Evolutionary conservation across 345 rosid genomes (phyloP).

Genomic region (Eucalyptus brandiana): DNA sequence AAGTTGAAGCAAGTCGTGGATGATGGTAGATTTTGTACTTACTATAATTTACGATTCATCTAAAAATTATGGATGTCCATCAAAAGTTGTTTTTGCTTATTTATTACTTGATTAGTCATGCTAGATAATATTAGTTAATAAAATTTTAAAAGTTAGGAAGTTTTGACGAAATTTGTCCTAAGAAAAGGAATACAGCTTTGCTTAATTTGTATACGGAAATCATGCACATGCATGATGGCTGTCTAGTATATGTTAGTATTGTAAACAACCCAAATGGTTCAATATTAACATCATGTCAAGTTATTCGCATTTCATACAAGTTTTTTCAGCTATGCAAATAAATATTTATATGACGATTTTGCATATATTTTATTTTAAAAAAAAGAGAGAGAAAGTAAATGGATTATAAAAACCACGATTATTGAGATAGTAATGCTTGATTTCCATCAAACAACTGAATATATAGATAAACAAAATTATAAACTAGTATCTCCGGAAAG

Average conservation of each 20-base stretch:
- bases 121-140: background rate
- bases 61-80: background rate
- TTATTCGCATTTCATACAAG: background rate
- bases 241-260: background rate
- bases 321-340: background rate
- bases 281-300: no score
- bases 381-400: background rate
- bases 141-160: background rate
- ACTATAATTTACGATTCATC: background rate
- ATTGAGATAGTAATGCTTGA: background rate
- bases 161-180: background rate
- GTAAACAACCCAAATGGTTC: background rate
- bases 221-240: background rate
- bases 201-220: background rate
- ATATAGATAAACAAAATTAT: background rate
- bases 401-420: background rate
- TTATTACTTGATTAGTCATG: background rate
- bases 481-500: background rate
- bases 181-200: background rate
- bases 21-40: background rate
- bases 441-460: background rate
- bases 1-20: background rate
- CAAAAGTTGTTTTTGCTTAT: background rate
- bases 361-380: background rate
- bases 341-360: background rate